Conservation (phyloP, 768 basidiomycete genomes). For the Gyrodon lividus region DNA sequence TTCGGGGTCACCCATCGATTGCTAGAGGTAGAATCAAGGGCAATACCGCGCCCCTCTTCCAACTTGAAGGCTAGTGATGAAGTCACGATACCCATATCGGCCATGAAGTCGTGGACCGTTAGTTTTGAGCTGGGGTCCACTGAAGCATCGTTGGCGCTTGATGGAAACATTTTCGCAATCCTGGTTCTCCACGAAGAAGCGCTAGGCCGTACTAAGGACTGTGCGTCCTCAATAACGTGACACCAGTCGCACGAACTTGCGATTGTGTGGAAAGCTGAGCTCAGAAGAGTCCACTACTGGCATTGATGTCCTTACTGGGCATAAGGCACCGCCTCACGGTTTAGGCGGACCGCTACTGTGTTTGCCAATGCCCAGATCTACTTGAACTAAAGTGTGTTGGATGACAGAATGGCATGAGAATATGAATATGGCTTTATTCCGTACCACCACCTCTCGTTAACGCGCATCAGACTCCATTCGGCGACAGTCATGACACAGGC, state of each 20-base stretch:
- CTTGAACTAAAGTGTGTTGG: too few species aligned
- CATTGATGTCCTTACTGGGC: too few species aligned
- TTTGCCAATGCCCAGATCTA: too few species aligned
- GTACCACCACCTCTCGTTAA: background rate
- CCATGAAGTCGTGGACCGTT: conserved; percentile 24
- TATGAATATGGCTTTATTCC: background rate
- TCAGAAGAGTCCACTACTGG: too few species aligned
- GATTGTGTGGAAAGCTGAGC: too few species aligned
- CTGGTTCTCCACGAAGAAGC: too few species aligned
- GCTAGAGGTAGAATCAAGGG: conserved; percentile 10
- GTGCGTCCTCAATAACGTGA: too few species aligned
- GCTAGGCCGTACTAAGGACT: too few species aligned
- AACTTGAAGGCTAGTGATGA: conserved; percentile 2
- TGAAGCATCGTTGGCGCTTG: background rate
- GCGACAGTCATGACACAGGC: conserved; percentile 16
- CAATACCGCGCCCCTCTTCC: conserved; percentile 24
- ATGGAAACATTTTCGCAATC: background rate
- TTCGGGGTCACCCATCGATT: conserved; percentile 22
- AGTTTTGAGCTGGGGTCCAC: conserved; percentile 6
- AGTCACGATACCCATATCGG: background rate
- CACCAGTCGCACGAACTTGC: too few species aligned
- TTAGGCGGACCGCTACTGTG: too few species aligned
- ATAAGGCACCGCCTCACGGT: too few species aligned
- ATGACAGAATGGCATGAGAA: too few species aligned
- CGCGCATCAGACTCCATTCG: background rate